These are phyloP conservation scores for Colletotrichum siamense DNA, from an alignment of 2,329 filamentous ascomycete genomes.

Conservation along the genomic window DNA sequence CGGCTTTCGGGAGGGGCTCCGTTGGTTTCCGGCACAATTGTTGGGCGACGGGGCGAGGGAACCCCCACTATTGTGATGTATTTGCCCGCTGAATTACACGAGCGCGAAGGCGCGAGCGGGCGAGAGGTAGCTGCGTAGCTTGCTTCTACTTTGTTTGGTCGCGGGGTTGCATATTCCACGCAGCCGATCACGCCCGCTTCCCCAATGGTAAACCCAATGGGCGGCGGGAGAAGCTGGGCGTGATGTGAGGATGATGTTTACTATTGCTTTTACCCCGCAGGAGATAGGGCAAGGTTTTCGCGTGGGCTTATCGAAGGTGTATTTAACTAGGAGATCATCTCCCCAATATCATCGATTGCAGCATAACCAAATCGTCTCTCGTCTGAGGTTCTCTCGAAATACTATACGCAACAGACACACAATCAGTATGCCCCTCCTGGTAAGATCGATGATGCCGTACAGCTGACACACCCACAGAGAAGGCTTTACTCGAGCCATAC, in stretches of 20 bases:
- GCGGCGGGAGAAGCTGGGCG: background rate
- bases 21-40: background rate
- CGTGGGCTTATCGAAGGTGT: background rate
- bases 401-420: background rate
- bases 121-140: background rate
- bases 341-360: no score
- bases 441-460: background rate
- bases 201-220: background rate
- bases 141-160: background rate
- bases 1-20: slow-evolving; percentile 11
- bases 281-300: slow-evolving; percentile 3
- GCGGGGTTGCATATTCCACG: slow-evolving; percentile 6
- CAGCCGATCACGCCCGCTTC: slow-evolving; percentile 1
- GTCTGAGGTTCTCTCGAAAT: background rate
- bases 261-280: slow-evolving; percentile 16
- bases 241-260: background rate
- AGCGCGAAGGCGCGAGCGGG: background rate
- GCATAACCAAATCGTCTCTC: background rate
- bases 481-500: background rate
- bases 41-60: background rate
- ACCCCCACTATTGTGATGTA: background rate
- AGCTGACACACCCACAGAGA: slow-evolving; percentile 6
- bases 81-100: background rate
- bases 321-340: background rate
- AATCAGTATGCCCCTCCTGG: slow-evolving; percentile 10